These are phyloP conservation scores for Fusarium aywerte DNA, from an alignment of 2,329 filamentous ascomycete genomes.

Conservation along the genomic window DNA sequence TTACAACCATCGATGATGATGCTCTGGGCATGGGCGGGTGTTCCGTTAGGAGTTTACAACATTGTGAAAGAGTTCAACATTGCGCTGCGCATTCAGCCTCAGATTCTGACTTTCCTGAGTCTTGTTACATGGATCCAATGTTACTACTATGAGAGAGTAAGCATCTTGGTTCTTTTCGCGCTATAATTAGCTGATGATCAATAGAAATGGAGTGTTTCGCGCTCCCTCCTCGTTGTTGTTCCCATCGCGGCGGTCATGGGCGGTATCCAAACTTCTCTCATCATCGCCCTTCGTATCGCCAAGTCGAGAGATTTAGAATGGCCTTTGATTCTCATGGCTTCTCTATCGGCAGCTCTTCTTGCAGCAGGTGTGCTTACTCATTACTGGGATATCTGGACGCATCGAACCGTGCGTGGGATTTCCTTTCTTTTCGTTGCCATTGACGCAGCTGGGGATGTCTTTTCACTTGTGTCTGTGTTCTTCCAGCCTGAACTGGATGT, in stretches of 20 bases:
- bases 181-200: neutral
- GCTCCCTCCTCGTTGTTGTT: constrained; percentile 60
- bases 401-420: constrained; percentile 75
- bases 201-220: constrained; percentile 63
- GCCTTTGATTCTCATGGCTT: constrained; percentile 74
- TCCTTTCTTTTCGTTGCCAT: constrained; percentile 78
- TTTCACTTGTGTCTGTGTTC: constrained; percentile 72
- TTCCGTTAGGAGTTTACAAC: constrained; percentile 69
- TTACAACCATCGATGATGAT: constrained; percentile 78
- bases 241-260: constrained; percentile 67
- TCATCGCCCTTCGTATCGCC: constrained; percentile 65
- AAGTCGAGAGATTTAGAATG: constrained; percentile 60
- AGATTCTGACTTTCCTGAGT: constrained; percentile 57
- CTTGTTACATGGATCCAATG: constrained; percentile 58
- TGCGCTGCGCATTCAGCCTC: constrained; percentile 56
- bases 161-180: fast-evolving
- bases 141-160: constrained; percentile 55
- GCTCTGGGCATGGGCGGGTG: constrained; percentile 74
- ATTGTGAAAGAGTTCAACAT: constrained; percentile 56
- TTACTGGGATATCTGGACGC: constrained; percentile 75
- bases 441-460: constrained; percentile 75
- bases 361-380: constrained; percentile 74
- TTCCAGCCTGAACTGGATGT: constrained; percentile 69
- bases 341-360: constrained; percentile 70
- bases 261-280: constrained; percentile 66